Base-by-base conservation (phyloP, 1,139 yeast species). In the Schizosaccharomyces versatilis region DNA sequence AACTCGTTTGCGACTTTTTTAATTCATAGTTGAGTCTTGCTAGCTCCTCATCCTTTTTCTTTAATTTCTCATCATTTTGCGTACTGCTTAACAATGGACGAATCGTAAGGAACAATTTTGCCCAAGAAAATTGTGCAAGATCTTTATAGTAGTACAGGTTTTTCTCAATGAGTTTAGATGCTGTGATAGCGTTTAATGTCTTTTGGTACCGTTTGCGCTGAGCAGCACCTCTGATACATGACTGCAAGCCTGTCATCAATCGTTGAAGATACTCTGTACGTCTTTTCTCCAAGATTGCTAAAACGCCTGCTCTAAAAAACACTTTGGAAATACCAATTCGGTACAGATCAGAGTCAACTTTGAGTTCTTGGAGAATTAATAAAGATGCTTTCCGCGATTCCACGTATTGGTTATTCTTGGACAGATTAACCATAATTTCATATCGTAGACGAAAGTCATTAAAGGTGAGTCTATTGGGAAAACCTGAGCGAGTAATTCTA, bases 401-500 rank as follows among this genome's bases (percentile, higher is more conserved):
- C 60, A 60, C 61, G 61, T 61, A 62, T 10, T 61, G 71, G 41
- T 57, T 51, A 62, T 47, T 66, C 57, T 61, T 72, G 63, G 64
- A 62, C 53, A 69, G 74, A 36, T 69, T 67, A 55, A 74, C 75
- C 44, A 93, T 70, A 32, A 88, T 76, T 39, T 77, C 76, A 65
- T 93, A 93, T 56, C 95, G 73, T 54, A 71, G 74, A 57, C 76
- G 77, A 67, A 93, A 90, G 56, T 85, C 94, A 51, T 79, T 76
- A 66, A 88, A 90, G 53, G 81, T 77, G 65, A 90, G 77, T 61
- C 96, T 76, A 67, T 93, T 93, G 1, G 99, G 98, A 65, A 83
- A 93, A 2, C 99, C 99, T 14, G 95, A 88, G 60, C 99, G 75
- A 0, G 97, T 95, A 59, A 93, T 90, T 67, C 98, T 75, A 49